Evolutionary conservation across 768 basidiomycete genomes (phyloP).

Genomic region (Tubosaeta sp.): DNA sequence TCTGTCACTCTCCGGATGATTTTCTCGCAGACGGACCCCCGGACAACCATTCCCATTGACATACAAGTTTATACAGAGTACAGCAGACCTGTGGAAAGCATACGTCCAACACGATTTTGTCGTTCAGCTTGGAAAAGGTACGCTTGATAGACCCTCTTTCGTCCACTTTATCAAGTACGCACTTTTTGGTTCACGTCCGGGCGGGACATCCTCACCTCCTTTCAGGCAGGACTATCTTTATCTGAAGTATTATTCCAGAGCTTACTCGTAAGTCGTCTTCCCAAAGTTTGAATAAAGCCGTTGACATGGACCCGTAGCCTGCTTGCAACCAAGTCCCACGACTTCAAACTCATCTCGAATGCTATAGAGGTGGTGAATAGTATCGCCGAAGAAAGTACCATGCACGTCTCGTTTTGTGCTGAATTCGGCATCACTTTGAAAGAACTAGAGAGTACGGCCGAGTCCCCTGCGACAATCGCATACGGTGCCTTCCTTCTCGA

Average conservation of each 20-base stretch:
- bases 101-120: slow-evolving; percentile 89
- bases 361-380: slow-evolving; percentile 62
- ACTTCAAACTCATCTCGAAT: slow-evolving; percentile 56
- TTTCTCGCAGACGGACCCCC: slow-evolving; percentile 45
- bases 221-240: slow-evolving; percentile 78
- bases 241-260: slow-evolving; percentile 79
- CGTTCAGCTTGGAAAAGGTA: slow-evolving; percentile 66
- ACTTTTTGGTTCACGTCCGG: background rate
- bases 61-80: slow-evolving; percentile 56
- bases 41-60: slow-evolving; percentile 68
- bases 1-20: background rate
- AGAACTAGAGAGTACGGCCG: slow-evolving; percentile 58
- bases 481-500: slow-evolving; percentile 88
- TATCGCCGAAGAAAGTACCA: slow-evolving; percentile 64
- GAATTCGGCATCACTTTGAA: slow-evolving; percentile 61
- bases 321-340: slow-evolving; percentile 71
- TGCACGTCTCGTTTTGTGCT: slow-evolving; percentile 69
- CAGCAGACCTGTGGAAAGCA: slow-evolving; percentile 55
- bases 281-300: background rate
- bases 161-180: slow-evolving; percentile 80
- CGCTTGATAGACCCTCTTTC: slow-evolving; percentile 61
- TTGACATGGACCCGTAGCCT: slow-evolving; percentile 39
- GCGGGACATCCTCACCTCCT: background rate
- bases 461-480: slow-evolving; percentile 70
- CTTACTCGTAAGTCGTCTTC: slow-evolving; percentile 53